These are phyloP conservation scores for Lodderomyces beijingensis DNA, from an alignment of 1,139 yeast species.

Conservation along the genomic window DNA sequence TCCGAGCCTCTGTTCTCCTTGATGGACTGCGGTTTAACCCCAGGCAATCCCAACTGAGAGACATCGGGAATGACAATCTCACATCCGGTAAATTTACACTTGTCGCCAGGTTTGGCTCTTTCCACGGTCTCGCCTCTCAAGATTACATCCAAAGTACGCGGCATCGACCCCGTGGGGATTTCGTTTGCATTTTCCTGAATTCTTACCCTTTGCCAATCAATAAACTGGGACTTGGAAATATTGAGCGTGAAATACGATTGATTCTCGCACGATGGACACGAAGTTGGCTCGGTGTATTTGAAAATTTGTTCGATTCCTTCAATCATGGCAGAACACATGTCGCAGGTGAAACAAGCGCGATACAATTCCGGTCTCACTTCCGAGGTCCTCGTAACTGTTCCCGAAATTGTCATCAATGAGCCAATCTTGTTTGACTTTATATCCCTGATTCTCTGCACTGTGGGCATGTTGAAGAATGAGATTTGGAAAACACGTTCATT, in stretches of 20 bases:
- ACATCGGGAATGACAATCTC: conserved; percentile 96
- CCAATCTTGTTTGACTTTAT: conserved; percentile 89
- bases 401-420: conserved; percentile 76
- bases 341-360: conserved; percentile 86
- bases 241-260: conserved; percentile 83
- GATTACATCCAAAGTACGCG: conserved; percentile 90
- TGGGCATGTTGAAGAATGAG: conserved; percentile 83
- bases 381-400: conserved; percentile 94
- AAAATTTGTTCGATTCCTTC: conserved; percentile 92
- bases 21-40: conserved; percentile 82
- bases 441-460: conserved; percentile 82
- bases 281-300: conserved; percentile 91
- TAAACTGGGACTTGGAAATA: conserved; percentile 77
- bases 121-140: conserved; percentile 94
- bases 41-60: conserved; percentile 93
- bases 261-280: conserved; percentile 88
- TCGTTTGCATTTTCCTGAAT: conserved; percentile 94
- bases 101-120: conserved; percentile 96
- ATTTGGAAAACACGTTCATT: conserved; percentile 81
- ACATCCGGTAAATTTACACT: conserved; percentile 91
- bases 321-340: conserved; percentile 77
- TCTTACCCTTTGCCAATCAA: conserved; percentile 97
- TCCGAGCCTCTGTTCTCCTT: conserved; percentile 66
- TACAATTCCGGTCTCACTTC: conserved; percentile 95
- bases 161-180: conserved; percentile 99